Evolutionary conservation across 805 yeast species (phyloP), one percentile per base, ranked within the genome.

Genomic region (Ogataea ramenticola): DNA sequence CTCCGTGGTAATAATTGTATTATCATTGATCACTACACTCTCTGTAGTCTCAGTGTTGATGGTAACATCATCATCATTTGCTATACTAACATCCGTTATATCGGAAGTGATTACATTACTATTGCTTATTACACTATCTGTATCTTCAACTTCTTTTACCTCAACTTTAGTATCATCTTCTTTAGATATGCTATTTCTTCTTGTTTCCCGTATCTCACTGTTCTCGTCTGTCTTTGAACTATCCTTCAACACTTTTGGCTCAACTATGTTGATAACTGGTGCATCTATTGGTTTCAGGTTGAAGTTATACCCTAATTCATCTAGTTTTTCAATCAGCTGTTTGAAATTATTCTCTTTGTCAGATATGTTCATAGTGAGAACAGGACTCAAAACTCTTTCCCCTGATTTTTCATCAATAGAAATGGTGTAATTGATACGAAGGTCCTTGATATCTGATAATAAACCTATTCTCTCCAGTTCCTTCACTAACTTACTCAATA

Each of bases 401-500:
- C 32, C 32, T 8, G 7, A 4, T 29, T 29, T 14, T 8, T 34
- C n/a, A 4, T 19, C n/a, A 11, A 19, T 6, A 4, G 20, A 19
- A 19, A 34, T 17, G 4, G 26, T 19, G n/a, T 34, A 34, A 5
- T 3, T 16, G 7, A 34, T 20, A 16, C 37, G 10, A 16, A 34
- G 14, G 12, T 34, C 17, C 4, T 34, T 17, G 10, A 34, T 19
- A 8, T 34, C 37, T 7, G 17, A 5, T 12, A 34, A 20, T 20
- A 34, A 3, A 19, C 37, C 37, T 11, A 34, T 34, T 3, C 7
- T 5, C 9, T 34, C 24, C 9, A 34, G 12, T 20, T 84, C 91
- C 29, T 67, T 63, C 15, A 82, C 89, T 15, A 84, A 85, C 46
- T 68, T 70, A 46, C 75, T 74, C 46, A 84, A 82, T 45, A 79